Percentiles rank a stretch among this genome's conserved stretches.
These are phyloP conservation scores for Fabrea salina DNA, from an alignment of 169 alveolate species.

Conservation along the genomic window DNA sequence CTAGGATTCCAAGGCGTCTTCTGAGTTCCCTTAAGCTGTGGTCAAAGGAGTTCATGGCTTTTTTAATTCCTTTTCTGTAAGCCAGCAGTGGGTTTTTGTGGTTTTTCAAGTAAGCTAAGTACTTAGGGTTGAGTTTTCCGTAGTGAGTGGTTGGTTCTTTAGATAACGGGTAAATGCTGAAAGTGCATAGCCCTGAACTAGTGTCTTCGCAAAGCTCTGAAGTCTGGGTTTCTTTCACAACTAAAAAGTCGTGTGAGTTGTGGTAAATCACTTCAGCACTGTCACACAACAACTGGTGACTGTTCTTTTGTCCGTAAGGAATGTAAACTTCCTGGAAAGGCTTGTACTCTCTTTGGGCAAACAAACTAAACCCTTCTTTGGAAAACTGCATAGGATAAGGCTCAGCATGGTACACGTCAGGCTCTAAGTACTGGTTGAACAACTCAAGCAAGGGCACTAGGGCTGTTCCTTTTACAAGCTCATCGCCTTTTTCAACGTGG, in stretches of 20 bases:
- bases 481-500: background rate
- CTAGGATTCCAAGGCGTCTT: background rate
- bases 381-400: background rate
- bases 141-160: background rate
- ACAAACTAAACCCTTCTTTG: background rate
- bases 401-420: background rate
- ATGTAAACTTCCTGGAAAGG: background rate
- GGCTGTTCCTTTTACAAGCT: background rate
- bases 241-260: background rate
- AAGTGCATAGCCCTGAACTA: background rate
- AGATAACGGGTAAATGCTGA: no score
- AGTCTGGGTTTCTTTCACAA: background rate
- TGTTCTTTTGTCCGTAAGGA: background rate
- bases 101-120: background rate
- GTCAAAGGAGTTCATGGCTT: background rate
- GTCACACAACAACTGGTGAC: background rate
- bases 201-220: background rate
- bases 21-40: background rate
- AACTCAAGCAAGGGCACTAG: conserved; percentile 6
- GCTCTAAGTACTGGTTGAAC: background rate
- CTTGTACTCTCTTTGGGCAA: conserved; percentile 14
- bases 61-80: background rate
- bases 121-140: background rate
- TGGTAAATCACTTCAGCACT: background rate
- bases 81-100: background rate